phyloP scores from a whole-genome alignment of 2,329 filamentous ascomycete species.

The Hymenoscyphus linearis region DNA sequence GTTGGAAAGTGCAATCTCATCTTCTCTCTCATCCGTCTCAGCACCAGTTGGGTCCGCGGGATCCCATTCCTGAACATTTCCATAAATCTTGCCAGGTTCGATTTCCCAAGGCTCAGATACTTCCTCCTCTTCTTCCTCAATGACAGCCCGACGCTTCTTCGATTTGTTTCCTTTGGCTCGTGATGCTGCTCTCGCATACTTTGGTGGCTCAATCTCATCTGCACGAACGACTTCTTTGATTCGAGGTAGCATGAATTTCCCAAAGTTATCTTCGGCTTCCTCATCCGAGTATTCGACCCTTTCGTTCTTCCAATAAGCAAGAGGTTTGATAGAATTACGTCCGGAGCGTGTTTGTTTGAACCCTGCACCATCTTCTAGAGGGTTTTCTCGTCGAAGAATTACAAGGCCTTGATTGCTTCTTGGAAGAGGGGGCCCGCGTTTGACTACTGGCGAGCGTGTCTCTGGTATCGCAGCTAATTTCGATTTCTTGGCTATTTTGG shows the following conservation, averaged over 20 bases:
- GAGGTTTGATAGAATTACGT: conserved; percentile 68
- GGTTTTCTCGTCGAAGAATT: conserved; percentile 45
- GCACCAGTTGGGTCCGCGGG: conserved; percentile 52
- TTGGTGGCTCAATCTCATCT: conserved; percentile 50
- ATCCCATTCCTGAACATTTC: conserved; percentile 61
- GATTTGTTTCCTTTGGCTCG: conserved; percentile 35
- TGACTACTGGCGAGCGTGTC: conserved; percentile 25
- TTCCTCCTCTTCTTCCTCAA: conserved; percentile 42
- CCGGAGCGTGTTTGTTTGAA: conserved; percentile 66
- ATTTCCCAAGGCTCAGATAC: conserved; percentile 66
- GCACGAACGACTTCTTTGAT: conserved; percentile 75
- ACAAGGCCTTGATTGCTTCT: conserved; percentile 43
- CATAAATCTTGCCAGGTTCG: conserved; percentile 57
- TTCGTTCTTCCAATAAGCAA: conserved; percentile 86
- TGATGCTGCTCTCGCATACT: conserved; percentile 8
- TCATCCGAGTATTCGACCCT: conserved; percentile 61
- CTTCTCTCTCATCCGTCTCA: conserved; percentile 50
- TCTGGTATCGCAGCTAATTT: conserved; percentile 23
- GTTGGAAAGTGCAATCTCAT: conserved; percentile 47
- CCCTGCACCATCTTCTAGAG: conserved; percentile 26
- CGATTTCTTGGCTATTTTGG: conserved; percentile 14
- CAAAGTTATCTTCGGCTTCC: conserved; percentile 39
- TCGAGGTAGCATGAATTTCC: conserved; percentile 60
- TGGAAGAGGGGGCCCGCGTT: conserved; percentile 34
- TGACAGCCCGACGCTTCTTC: conserved; percentile 35